A percentile compares a stretch with the other conserved stretches of the same genome.
These are phyloP conservation scores for Fraxinus nigra DNA, from an alignment of 305 asterid species.

Conservation along the genomic window DNA sequence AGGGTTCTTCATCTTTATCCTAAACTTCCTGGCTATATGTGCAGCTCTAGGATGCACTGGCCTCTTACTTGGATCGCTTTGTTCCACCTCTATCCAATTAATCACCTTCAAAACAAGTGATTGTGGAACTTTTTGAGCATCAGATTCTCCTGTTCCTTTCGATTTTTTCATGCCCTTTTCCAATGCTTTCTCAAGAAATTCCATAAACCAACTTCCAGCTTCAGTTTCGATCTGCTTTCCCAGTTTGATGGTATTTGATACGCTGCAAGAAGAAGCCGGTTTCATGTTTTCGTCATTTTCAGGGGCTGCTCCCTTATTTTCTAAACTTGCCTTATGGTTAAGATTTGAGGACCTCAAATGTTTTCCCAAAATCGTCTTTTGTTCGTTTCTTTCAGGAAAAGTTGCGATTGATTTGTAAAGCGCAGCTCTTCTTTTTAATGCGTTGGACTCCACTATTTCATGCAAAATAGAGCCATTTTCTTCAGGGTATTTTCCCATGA, in stretches of 20 bases:
- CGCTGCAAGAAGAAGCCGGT: conserved; percentile 32
- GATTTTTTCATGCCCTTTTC: conserved; percentile 65
- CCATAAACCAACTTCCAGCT: conserved; percentile 92
- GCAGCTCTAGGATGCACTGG: conserved; percentile 78
- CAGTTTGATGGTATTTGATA: conserved; percentile 64
- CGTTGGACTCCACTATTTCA: conserved; percentile 49
- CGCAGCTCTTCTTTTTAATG: conserved; percentile 57
- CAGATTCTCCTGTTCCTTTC: conserved; percentile 39
- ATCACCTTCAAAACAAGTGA: conserved; percentile 79
- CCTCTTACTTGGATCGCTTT: conserved; percentile 69
- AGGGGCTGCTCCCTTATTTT: conserved; percentile 26
- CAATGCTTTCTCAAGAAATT: conserved; percentile 71
- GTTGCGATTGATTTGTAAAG: conserved; percentile 48
- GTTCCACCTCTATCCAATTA: conserved; percentile 94
- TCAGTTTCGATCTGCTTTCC: conserved; percentile 81
- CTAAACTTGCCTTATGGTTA: conserved; percentile 30
- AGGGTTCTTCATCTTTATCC: conserved; percentile 94
- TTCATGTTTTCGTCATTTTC: conserved; percentile 73
- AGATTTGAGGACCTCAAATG: conserved; percentile 56
- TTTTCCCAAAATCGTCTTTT: conserved; percentile 47
- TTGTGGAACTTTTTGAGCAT: conserved; percentile 60
- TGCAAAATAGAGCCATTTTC: conserved; percentile 39
- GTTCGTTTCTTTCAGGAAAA: conserved; percentile 40
- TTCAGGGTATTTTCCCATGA: conserved; percentile 2
- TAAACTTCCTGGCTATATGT: conserved; percentile 67